Percentiles rank a stretch among this genome's conserved stretches.
Conservation (phyloP, 257 asterid genomes). For the Nicotiana otophora region DNA sequence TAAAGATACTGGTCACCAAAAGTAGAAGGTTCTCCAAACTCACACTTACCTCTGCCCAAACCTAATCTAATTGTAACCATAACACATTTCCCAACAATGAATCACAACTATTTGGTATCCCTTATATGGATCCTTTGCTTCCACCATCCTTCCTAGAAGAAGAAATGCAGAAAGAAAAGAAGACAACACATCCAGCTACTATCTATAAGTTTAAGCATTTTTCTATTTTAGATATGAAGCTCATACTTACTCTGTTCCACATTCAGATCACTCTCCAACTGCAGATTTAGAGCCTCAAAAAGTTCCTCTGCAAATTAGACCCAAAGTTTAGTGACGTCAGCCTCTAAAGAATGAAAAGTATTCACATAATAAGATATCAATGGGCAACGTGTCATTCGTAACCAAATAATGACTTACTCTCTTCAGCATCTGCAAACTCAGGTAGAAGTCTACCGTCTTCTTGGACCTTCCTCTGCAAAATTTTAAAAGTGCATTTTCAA, state of each 20-base stretch:
- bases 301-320: constrained; percentile 63
- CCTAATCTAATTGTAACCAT: neutral
- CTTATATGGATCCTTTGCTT: neutral
- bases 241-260: constrained; percentile 60
- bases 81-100: neutral
- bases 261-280: constrained; percentile 74
- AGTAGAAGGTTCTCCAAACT: neutral
- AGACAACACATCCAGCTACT: neutral
- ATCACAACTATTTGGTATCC: neutral
- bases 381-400: neutral
- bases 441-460: constrained; percentile 74
- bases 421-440: constrained; percentile 82
- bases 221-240: neutral
- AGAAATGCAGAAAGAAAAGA: neutral
- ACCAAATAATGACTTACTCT: constrained; percentile 46
- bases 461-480: constrained; percentile 58
- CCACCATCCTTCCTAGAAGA: neutral
- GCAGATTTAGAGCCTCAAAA: constrained; percentile 60
- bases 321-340: constrained; percentile 1
- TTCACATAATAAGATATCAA: neutral
- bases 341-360: neutral
- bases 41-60: neutral
- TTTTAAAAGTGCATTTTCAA: constrained; percentile 14
- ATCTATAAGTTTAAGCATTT: neutral
- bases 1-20: neutral